These are phyloP conservation scores for Pythium aquatile DNA, from an alignment of 352 stramenopile species.

Conservation along the genomic window DNA sequence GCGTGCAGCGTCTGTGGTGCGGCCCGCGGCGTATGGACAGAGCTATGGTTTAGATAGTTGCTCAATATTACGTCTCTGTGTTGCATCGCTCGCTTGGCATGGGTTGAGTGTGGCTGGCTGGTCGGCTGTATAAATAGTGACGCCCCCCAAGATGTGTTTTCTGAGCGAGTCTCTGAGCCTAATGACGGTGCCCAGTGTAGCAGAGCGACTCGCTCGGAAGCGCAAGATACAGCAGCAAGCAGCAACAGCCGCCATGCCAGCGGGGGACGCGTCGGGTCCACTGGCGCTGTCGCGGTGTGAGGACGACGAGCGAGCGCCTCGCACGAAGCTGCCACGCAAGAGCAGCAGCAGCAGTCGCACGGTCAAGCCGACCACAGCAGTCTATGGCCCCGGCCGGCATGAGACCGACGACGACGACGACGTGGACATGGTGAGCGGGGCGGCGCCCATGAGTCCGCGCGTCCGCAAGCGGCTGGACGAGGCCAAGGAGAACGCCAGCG, in stretches of 20 bases:
- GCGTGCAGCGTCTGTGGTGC: background rate
- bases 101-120: background rate
- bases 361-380: background rate
- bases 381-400: background rate
- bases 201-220: conserved; percentile 4
- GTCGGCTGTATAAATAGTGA: background rate
- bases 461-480: conserved; percentile 71
- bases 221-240: conserved; percentile 10
- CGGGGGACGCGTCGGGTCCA: conserved; percentile 4
- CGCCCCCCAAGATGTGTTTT: background rate
- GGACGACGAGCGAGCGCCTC: conserved; percentile 16
- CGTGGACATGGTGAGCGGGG: conserved; percentile 19
- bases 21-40: conserved; percentile 2
- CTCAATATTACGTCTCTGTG: conserved; percentile 11
- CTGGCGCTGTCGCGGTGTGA: conserved; percentile 23
- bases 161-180: background rate
- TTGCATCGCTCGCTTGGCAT: background rate
- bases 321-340: background rate
- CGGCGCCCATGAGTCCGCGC: conserved; percentile 43
- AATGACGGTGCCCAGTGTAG: conserved; percentile 1
- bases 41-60: conserved; percentile 14
- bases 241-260: background rate
- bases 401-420: conserved; percentile 11
- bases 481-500: conserved; percentile 72
- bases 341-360: conserved; percentile 7